Evolutionary conservation across 768 basidiomycete species (phyloP).

Genomic region (Dentipellis fragilis): DNA sequence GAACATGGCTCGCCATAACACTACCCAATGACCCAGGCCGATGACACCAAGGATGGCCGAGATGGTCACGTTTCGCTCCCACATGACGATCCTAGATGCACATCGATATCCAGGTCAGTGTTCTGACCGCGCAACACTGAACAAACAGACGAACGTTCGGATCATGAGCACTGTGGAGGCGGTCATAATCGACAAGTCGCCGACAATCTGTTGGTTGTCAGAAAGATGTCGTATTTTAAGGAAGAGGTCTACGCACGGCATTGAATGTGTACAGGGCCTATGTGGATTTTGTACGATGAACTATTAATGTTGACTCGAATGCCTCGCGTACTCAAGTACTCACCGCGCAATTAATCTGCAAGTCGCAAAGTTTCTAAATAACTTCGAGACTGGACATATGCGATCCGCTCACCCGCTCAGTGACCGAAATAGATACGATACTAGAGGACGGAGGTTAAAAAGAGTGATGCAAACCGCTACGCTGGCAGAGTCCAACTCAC

Average conservation of each 20-base stretch:
- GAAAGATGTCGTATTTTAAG: background rate
- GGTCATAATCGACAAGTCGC: background rate
- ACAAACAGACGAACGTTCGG: background rate
- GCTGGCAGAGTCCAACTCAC: background rate
- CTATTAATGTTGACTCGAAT: background rate
- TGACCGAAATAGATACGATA: background rate
- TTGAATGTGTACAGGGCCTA: background rate
- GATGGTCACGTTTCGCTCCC: background rate
- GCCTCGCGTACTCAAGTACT: background rate
- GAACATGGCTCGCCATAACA: background rate
- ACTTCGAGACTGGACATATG: background rate
- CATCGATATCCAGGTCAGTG: background rate
- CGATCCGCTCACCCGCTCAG: background rate
- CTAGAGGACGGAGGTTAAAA: background rate
- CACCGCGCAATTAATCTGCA: background rate
- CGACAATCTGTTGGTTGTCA: background rate
- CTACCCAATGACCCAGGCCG: background rate
- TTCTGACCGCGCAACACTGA: background rate
- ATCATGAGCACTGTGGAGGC: background rate
- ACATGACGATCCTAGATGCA: background rate
- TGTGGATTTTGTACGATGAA: background rate
- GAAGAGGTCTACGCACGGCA: background rate
- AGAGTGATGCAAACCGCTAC: background rate
- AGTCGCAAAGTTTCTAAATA: background rate
- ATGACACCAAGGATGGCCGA: background rate